These are phyloP conservation scores for Inga leiocalycina DNA, from an alignment of 306 rosid genomes.

Conservation along the genomic window DNA sequence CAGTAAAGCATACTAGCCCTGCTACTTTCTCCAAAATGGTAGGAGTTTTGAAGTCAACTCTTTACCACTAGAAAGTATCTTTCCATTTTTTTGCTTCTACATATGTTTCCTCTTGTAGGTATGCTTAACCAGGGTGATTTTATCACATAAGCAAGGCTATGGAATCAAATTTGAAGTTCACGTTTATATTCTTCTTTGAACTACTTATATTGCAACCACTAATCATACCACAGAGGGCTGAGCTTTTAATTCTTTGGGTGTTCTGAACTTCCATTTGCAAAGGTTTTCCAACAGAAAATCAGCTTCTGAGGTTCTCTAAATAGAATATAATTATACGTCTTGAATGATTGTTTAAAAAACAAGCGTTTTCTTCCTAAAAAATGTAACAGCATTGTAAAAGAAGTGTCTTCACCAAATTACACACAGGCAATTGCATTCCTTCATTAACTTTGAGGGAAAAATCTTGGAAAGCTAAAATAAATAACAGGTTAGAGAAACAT, in stretches of 20 bases:
- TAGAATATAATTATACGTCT: background rate
- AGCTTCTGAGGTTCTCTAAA: background rate
- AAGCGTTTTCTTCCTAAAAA: background rate
- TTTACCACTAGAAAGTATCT: too few species aligned
- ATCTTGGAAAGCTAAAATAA: background rate
- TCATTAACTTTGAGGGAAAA: slow-evolving; percentile 1
- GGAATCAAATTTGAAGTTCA: background rate
- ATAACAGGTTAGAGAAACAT: background rate
- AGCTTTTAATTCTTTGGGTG: slow-evolving; percentile 2
- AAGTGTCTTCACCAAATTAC: background rate
- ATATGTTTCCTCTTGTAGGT: too few species aligned
- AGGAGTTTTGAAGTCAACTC: too few species aligned
- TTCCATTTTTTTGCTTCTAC: too few species aligned
- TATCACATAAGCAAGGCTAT: slow-evolving; percentile 18
- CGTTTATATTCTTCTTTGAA: background rate
- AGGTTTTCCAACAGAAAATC: background rate
- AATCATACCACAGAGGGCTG: slow-evolving; percentile 1
- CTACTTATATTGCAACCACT: background rate
- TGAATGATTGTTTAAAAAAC: background rate
- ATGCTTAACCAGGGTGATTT: too few species aligned
- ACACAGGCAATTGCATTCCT: background rate
- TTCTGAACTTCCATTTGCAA: slow-evolving; percentile 14
- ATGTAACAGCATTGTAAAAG: background rate
- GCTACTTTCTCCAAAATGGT: too few species aligned
- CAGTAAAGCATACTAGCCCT: too few species aligned